Percentiles rank a stretch among this genome's conserved stretches.
Conservation (phyloP, 1,284 basidiomycete genomes). For the Microbotryum lychnidis-dioicae region DNA sequence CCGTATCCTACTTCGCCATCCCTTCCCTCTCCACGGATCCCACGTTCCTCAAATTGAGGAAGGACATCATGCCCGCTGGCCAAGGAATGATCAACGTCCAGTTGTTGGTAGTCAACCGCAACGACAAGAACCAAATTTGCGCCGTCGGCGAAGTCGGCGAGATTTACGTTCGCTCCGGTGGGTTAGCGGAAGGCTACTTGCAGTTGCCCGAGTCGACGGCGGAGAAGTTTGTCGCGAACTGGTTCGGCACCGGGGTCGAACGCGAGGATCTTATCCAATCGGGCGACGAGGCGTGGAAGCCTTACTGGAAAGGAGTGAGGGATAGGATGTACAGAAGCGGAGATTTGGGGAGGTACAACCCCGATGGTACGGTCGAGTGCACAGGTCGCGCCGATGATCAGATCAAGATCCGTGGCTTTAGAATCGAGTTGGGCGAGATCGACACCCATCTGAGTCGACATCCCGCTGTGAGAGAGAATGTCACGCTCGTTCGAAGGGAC, state of each 20-base stretch:
- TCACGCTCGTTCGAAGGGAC: constrained; percentile 91
- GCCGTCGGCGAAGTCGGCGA: constrained; percentile 96
- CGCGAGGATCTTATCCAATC: constrained; percentile 62
- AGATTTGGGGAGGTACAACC: constrained; percentile 88
- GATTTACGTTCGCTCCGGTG: constrained; percentile 95
- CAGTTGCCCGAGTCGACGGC: constrained; percentile 66
- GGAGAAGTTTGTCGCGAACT: constrained; percentile 87
- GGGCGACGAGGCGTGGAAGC: constrained; percentile 57
- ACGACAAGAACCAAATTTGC: constrained; percentile 78
- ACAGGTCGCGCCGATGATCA: constrained; percentile 97
- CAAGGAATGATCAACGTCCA: constrained; percentile 98
- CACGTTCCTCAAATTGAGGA: constrained; percentile 87
- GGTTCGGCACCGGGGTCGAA: constrained; percentile 60
- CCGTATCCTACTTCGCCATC: constrained; percentile 94
- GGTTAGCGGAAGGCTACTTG: constrained; percentile 90
- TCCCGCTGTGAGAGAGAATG: constrained; percentile 88
- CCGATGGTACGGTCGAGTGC: constrained; percentile 91
- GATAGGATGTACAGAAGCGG: constrained; percentile 98
- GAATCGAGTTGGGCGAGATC: constrained; percentile 97
- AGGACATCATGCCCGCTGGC: constrained; percentile 97
- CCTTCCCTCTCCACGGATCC: constrained; percentile 74
- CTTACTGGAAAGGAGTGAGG: constrained; percentile 91
- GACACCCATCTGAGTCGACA: constrained; percentile 94
- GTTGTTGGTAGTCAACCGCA: constrained; percentile 90
- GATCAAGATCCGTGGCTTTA: constrained; percentile 98